phyloP scores from a whole-genome alignment of 2,329 filamentous ascomycete genomes.

The Hirsutella thompsonii region DNA sequence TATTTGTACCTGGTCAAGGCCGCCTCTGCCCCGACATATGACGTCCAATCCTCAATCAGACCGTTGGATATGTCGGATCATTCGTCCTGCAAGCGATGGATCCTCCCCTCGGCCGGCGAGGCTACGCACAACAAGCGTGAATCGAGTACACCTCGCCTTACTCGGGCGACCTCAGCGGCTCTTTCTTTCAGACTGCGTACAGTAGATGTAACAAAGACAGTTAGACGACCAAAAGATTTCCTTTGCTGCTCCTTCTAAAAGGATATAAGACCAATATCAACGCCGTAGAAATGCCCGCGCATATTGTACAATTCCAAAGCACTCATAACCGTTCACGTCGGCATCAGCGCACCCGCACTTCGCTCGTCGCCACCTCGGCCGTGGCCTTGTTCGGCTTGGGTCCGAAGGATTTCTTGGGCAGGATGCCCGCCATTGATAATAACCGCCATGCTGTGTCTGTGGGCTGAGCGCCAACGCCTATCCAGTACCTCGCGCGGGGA shows the following conservation, averaged over 20 bases:
- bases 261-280: slow-evolving; percentile 6
- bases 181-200: not conserved
- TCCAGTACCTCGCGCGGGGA: slow-evolving; percentile 79
- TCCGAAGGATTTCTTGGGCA: slow-evolving; percentile 25
- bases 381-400: slow-evolving; percentile 13
- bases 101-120: too few species aligned
- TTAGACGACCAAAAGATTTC: not conserved
- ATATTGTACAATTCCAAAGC: not conserved
- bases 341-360: slow-evolving; percentile 17
- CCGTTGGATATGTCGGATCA: too few species aligned
- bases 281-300: slow-evolving; percentile 6
- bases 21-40: too few species aligned
- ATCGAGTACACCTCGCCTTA: too few species aligned
- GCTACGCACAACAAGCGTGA: too few species aligned
- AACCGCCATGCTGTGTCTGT: slow-evolving; percentile 82
- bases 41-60: too few species aligned
- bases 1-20: not conserved
- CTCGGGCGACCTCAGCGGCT: too few species aligned
- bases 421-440: slow-evolving; percentile 56
- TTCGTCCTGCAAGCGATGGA: too few species aligned
- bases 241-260: not conserved
- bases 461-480: slow-evolving; percentile 92
- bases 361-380: slow-evolving; percentile 12
- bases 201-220: not conserved
- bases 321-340: not conserved